Evolutionary conservation across 139 green algal species (phyloP).

Genomic region (Tetradesmus lagerheimii): DNA sequence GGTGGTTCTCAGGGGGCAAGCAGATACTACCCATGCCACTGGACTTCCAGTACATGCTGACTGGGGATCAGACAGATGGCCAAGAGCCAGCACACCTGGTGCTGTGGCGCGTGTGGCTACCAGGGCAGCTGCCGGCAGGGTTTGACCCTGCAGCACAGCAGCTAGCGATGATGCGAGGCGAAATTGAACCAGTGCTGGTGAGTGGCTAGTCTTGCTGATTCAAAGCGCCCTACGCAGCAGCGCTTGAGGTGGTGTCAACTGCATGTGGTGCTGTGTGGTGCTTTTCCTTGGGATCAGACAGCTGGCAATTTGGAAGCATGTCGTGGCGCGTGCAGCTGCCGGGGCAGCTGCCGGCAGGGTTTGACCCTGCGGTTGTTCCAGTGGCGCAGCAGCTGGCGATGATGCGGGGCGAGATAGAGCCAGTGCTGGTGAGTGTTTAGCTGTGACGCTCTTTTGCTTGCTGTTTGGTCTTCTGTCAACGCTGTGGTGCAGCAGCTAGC

Average conservation of each 20-base stretch:
- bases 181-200: constrained; percentile 14
- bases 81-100: neutral
- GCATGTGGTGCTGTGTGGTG: too few relatives aligned
- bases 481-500: too few relatives aligned
- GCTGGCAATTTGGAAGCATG: too few relatives aligned
- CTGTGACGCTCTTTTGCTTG: neutral
- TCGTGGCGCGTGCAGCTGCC: too few relatives aligned
- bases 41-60: constrained; percentile 22
- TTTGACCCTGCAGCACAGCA: neutral
- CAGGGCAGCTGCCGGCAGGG: neutral
- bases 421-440: neutral
- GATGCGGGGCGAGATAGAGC: neutral
- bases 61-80: neutral
- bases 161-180: neutral
- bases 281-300: too few relatives aligned
- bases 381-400: neutral
- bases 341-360: neutral
- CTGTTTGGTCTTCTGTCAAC: too few relatives aligned
- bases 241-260: neutral
- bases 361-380: neutral
- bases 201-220: neutral
- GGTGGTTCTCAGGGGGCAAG: neutral
- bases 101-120: constrained; percentile 16
- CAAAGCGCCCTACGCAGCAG: neutral
- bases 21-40: constrained; percentile 8